Base-by-base conservation (phyloP, 352 stramenopile species). In the Globisporangium splendens region DNA sequence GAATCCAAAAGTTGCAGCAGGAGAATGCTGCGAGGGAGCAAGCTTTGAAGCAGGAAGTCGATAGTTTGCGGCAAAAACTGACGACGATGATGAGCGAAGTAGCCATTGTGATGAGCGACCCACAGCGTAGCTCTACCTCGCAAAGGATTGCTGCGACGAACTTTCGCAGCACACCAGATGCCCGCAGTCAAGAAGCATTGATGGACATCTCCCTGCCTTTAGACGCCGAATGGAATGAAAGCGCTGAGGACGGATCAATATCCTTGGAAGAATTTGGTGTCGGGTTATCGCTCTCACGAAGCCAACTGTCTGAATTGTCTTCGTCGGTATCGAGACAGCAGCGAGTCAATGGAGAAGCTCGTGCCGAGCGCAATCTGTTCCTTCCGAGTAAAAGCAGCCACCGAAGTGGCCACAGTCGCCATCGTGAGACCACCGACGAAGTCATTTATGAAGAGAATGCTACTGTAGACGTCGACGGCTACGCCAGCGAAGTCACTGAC, bases 1-100 rank as follows among this genome's bases (percentile, higher is more conserved):
- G 66, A 46, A 76, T 93, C 33, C 54, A 83, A 11, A 73, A 69
- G 46, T 61, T 90, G 3, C 73, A 90, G 57, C 71, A 78, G n/a
- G 68, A 90, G 31, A 71, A 66, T n/a, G 63, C 52, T 0, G 54
- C 38, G 3, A 63, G 56, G 50, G 79, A 88, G 54, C 68, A 83
- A 28, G 66, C 66, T 0, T 65, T 88, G 66, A 57, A 56, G 12
- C 67, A 78, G 63, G 66, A 86, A 41, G 65, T 93, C 17, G 80
- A 93, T 52, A 46, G 38, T 2, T n/a, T 90, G 35, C 78, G 75
- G 2, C 70, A 71, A 22, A 68, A 88, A 18, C 44, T 88, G 2
- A 74, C 62, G 35, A 79, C 68, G 22, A 70, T 70, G 18, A 68
- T 76, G 46, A 46, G 8, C 17, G 51, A 59, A 15, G n/a, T 8